Evolutionary conservation across 805 yeast species (phyloP).

Genomic region (Wickerhamomyces canadensis): DNA sequence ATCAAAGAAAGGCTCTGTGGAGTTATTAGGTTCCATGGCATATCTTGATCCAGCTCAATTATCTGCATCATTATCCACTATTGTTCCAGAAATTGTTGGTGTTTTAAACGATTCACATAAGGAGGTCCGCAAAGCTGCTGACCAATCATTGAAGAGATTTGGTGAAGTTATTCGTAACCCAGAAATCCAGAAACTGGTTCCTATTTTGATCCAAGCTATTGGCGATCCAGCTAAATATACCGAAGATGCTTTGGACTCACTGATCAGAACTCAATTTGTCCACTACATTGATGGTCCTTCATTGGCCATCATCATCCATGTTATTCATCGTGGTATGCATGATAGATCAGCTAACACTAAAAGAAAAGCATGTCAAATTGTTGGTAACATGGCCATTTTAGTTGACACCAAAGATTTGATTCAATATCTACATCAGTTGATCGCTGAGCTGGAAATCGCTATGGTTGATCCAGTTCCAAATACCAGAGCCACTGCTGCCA

Average conservation of each 20-base stretch:
- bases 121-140: constrained; percentile 95
- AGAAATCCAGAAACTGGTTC: constrained; percentile 90
- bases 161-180: constrained; percentile 98
- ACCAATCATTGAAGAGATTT: constrained; percentile 77
- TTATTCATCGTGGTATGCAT: constrained; percentile 90
- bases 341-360: constrained; percentile 93
- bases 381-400: constrained; percentile 96
- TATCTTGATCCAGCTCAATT: constrained; percentile 92
- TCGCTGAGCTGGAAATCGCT: constrained; percentile 80
- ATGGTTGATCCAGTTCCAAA: constrained; percentile 99
- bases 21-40: constrained; percentile 95
- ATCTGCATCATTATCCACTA: constrained; percentile 80
- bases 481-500: constrained; percentile 94
- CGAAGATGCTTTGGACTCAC: constrained; percentile 77
- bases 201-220: constrained; percentile 81
- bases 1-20: constrained; percentile 94
- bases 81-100: constrained; percentile 95
- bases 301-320: constrained; percentile 89
- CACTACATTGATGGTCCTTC: constrained; percentile 99
- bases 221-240: constrained; percentile 94
- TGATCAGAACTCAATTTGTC: constrained; percentile 87
- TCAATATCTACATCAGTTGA: constrained; percentile 76
- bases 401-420: constrained; percentile 82
- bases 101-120: constrained; percentile 93
- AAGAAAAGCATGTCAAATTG: constrained; percentile 94